Evolutionary conservation across 441 rosid species (phyloP).

Genomic region (Gossypium lobatum): DNA sequence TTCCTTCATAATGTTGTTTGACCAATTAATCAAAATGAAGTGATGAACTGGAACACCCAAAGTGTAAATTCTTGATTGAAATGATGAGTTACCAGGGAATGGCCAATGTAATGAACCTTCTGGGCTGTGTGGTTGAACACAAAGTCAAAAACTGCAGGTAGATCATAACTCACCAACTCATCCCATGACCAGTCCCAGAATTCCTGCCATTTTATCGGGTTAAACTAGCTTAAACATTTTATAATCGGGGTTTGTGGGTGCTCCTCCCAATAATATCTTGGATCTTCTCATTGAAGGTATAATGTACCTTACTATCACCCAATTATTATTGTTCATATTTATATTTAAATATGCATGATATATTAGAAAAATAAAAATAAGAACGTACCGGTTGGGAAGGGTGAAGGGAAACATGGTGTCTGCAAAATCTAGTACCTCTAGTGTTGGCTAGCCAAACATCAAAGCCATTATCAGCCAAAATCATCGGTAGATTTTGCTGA

Average conservation of each 20-base stretch:
- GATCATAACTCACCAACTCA: slow-evolving; percentile 61
- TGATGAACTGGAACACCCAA: background rate
- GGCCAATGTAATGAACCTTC: slow-evolving; percentile 82
- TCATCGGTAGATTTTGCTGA: slow-evolving; percentile 74
- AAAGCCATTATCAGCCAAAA: slow-evolving; percentile 78
- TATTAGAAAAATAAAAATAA: too few relatives aligned
- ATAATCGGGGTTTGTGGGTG: too few relatives aligned
- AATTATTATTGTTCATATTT: too few relatives aligned
- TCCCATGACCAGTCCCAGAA: slow-evolving; percentile 97
- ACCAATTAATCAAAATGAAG: background rate
- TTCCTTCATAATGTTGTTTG: too few relatives aligned
- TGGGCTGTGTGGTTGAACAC: slow-evolving; percentile 52
- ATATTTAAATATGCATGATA: too few relatives aligned
- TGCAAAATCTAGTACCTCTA: slow-evolving; percentile 77
- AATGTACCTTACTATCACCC: too few relatives aligned
- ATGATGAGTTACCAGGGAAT: slow-evolving; percentile 56
- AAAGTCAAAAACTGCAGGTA: slow-evolving; percentile 68
- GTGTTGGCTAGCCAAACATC: slow-evolving; percentile 91
- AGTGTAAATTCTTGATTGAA: background rate
- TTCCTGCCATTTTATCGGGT: slow-evolving; percentile 29
- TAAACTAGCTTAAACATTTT: background rate
- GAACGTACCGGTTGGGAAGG: slow-evolving; percentile 33
- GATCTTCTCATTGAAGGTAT: too few relatives aligned
- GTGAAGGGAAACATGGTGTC: slow-evolving; percentile 47
- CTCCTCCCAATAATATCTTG: too few relatives aligned